Evolutionary conservation across 1,284 basidiomycete genomes (phyloP).

Genomic region (Coniferiporia weirii): DNA sequence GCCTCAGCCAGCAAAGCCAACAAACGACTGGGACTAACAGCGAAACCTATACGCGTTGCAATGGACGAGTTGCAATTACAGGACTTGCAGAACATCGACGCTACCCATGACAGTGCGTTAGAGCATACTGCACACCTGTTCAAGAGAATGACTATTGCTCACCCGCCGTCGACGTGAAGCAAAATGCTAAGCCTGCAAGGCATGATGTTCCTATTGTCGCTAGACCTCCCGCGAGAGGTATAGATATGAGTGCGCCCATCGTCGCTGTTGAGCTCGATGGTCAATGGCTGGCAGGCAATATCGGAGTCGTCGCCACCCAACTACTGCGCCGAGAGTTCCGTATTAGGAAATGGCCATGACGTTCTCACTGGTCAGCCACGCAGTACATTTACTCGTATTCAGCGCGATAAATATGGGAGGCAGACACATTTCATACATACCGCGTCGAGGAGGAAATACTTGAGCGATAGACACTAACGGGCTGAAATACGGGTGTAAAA

Average conservation of each 20-base stretch:
- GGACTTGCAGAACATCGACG: slow-evolving; percentile 96
- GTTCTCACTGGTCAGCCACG: not conserved
- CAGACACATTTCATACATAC: too few relatives aligned
- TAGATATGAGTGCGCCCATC: slow-evolving; percentile 81
- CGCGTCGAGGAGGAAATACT: too few relatives aligned
- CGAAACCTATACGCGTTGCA: slow-evolving; percentile 95
- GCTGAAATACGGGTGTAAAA: too few relatives aligned
- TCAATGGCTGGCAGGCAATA: not conserved
- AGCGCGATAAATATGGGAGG: too few relatives aligned
- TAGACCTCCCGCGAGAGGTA: slow-evolving; percentile 79
- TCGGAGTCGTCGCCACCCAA: not conserved
- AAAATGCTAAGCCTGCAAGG: slow-evolving; percentile 77
- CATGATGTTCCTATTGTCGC: slow-evolving; percentile 77
- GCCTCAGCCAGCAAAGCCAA: not conserved
- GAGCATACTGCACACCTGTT: not conserved
- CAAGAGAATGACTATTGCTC: slow-evolving; percentile 26
- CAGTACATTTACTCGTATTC: too few relatives aligned
- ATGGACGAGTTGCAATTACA: slow-evolving; percentile 99
- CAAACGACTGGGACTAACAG: slow-evolving; percentile 45
- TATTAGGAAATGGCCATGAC: not conserved
- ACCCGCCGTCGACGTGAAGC: slow-evolving; percentile 81
- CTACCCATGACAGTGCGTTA: slow-evolving; percentile 37
- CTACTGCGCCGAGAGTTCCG: not conserved
- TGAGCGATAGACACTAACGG: too few relatives aligned
- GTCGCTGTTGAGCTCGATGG: slow-evolving; percentile 18